Base-by-base conservation (phyloP, 768 basidiomycete species). In the Infundibulicybe gibba region DNA sequence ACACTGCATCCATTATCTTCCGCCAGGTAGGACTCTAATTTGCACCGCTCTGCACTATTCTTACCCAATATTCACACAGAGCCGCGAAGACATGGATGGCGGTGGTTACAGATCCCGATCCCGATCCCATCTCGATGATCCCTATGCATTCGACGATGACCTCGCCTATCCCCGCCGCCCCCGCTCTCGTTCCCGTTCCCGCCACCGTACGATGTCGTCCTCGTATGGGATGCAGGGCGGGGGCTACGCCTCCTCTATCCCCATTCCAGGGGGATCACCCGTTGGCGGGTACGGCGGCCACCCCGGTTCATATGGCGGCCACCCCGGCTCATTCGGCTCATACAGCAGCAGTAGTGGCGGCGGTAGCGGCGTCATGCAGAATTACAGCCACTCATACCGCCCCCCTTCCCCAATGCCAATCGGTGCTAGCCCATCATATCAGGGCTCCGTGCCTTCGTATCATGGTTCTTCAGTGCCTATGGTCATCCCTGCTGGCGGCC, bases 1-100 rank as follows among this genome's bases (percentile, higher is more conserved):
- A 80, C 35, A 86, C 85, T 0, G 85, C 82, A 1, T 77, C 78
- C 12, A 67, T 72, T 20, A 75, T 86, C 31, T 84, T 83, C 46
- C 72, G 71, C 50, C 68, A 76, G 61, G 81, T 81, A 32, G 43
- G 69, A 55, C 6, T 6, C 4, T n/a, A n/a, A n/a, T 32, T 37
- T 32, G 38, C 37, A 13, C 32, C 12, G 31, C 19, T 25, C n/a
- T 25, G 16, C 15, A 38, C 25, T 32, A n/a, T 45, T 33, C 47
- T 19, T 41, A 44, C 49, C 25, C 45, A 8, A 45, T 21, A 20
- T 38, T 50, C 32, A 46, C 44, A 15, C 51, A 75, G 72, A 62
- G 59, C 44, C 60, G 65, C 34, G 64, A 66, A 44, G 57, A 56
- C 41, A 51, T 53, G 13, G 67, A 69, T 25, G 66, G 63, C n/a